Evolutionary conservation across 2,329 filamentous ascomycete species (phyloP).

Genomic region (Stagonosporopsis tanaceti): DNA sequence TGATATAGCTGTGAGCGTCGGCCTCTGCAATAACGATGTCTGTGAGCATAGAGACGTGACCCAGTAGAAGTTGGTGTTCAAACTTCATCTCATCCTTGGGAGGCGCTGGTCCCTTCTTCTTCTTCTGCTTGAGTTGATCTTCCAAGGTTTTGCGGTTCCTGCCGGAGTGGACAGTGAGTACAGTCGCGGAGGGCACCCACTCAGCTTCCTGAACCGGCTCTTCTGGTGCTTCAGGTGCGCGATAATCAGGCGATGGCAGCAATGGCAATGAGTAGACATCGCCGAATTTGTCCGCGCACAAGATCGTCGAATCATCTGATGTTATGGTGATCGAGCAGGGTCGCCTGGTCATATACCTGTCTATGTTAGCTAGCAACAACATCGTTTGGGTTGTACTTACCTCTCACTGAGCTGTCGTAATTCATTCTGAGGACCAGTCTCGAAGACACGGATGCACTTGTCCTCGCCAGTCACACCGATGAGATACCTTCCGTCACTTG

Average conservation of each 20-base stretch:
- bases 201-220: constrained; percentile 42
- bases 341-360: constrained; percentile 87
- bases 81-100: constrained; percentile 65
- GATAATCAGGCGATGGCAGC: constrained; percentile 54
- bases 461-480: constrained; percentile 88
- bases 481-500: constrained; percentile 71
- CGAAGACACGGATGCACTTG: constrained; percentile 86
- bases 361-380: constrained; percentile 21
- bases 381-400: constrained; percentile 54
- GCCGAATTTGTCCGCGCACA: constrained; percentile 94
- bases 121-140: constrained; percentile 61
- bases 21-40: constrained; percentile 67
- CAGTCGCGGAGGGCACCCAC: constrained; percentile 62
- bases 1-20: constrained; percentile 64
- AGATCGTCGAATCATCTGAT: constrained; percentile 73
- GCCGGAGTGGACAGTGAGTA: constrained; percentile 68
- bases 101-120: constrained; percentile 51
- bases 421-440: constrained; percentile 66
- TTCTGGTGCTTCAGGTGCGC: constrained; percentile 29
- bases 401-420: constrained; percentile 76
- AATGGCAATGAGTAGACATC: constrained; percentile 92
- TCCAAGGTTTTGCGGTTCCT: constrained; percentile 66
- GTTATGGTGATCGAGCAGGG: constrained; percentile 79
- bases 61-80: constrained; percentile 80
- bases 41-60: constrained; percentile 95